phyloP scores from a whole-genome alignment of 2,329 filamentous ascomycete species.

The Boeremia lycopersici region DNA sequence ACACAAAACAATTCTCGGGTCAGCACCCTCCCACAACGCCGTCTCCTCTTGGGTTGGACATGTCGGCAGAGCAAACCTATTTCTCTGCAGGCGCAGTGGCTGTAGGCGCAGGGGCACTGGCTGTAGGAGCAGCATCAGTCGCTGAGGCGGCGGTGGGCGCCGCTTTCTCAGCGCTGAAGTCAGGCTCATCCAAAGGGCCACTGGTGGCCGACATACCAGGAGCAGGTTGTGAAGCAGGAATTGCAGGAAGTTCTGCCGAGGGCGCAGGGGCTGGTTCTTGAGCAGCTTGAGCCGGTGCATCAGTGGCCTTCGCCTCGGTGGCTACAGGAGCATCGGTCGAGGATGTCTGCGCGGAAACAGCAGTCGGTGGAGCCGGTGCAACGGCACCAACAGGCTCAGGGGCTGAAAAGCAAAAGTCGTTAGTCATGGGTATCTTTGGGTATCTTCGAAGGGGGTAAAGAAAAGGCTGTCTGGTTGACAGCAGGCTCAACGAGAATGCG shows the following conservation, averaged over 20 bases:
- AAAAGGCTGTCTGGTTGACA: constrained; percentile 7
- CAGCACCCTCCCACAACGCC: neutral
- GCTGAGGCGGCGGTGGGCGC: constrained; percentile 21
- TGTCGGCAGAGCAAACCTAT: neutral
- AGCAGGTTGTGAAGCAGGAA: constrained; percentile 37
- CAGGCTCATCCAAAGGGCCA: constrained; percentile 44
- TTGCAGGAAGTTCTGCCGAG: constrained; percentile 7
- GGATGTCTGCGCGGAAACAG: constrained; percentile 31
- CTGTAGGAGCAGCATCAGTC: constrained; percentile 16
- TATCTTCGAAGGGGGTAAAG: constrained; percentile 20
- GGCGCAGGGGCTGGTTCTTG: constrained; percentile 15
- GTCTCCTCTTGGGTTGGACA: neutral
- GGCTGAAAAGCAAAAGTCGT: constrained; percentile 30
- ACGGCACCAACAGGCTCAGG: constrained; percentile 42
- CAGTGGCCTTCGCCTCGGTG: constrained; percentile 25
- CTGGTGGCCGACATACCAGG: constrained; percentile 49
- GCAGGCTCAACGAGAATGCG: neutral
- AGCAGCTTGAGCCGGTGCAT: constrained; percentile 9
- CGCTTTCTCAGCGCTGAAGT: constrained; percentile 34
- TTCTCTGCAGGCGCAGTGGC: constrained; percentile 17
- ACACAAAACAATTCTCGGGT: constrained; percentile 2
- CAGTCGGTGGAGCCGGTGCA: constrained; percentile 38
- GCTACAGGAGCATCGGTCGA: constrained; percentile 24
- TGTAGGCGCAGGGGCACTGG: constrained; percentile 21
- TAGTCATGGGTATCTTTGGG: constrained; percentile 26